Percentiles rank a stretch among this genome's conserved stretches.
Conservation (phyloP, 345 rosid genomes). For the Aquilaria malaccensis region DNA sequence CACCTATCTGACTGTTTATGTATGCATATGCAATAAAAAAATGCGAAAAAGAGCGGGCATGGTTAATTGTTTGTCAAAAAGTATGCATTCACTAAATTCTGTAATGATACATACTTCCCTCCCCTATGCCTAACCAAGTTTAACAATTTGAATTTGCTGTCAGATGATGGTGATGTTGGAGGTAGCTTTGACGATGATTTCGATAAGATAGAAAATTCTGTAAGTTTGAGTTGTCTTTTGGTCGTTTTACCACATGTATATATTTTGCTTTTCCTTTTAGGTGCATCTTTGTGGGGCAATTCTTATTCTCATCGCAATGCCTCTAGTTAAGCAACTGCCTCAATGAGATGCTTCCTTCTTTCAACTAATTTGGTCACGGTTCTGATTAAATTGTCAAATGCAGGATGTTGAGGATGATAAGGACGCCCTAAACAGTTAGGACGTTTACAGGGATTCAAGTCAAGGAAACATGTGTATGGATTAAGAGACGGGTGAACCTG, state of each 20-base stretch:
- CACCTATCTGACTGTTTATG: too few relatives aligned
- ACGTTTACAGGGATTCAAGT: background rate
- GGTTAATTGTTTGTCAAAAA: background rate
- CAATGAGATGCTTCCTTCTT: background rate
- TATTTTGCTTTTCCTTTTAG: slow-evolving; percentile 4
- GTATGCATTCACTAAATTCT: background rate
- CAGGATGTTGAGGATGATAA: slow-evolving; percentile 71
- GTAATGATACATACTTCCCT: too few relatives aligned
- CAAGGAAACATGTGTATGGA: background rate
- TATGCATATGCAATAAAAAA: too few relatives aligned
- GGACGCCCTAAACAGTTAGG: slow-evolving; percentile 15
- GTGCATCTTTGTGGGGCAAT: background rate
- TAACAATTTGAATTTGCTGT: slow-evolving; percentile 11
- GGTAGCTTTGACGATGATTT: slow-evolving; percentile 77
- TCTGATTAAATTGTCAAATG: slow-evolving; percentile 6
- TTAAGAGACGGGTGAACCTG: background rate
- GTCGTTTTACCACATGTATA: background rate
- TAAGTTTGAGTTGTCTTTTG: slow-evolving; percentile 30
- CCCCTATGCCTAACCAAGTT: background rate
- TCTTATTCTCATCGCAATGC: background rate
- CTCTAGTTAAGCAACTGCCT: background rate
- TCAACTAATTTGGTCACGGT: slow-evolving; percentile 1
- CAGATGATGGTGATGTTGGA: slow-evolving; percentile 67
- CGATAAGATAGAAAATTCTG: slow-evolving; percentile 83
- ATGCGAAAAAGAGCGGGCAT: too few relatives aligned